Conservation (phyloP, 768 basidiomycete species). For the Leucocoprinus birnbaumii region DNA sequence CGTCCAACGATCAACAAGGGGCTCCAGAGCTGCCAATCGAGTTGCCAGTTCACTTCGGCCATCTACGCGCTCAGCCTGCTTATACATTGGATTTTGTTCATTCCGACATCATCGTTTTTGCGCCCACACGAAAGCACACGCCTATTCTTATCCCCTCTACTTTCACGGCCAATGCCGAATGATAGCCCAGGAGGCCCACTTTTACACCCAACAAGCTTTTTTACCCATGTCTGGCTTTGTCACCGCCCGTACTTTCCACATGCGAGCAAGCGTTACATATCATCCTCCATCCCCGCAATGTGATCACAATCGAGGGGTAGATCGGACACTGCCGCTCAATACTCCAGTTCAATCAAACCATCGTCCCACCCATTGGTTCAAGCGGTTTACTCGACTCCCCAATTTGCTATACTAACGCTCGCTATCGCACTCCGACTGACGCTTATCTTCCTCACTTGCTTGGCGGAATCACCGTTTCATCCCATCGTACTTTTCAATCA, state of each 20-base stretch:
- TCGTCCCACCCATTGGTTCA: background rate
- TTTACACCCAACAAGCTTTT: too few species aligned
- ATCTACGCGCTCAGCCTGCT: background rate
- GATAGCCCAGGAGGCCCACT: too few species aligned
- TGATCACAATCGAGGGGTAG: background rate
- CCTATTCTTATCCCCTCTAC: too few species aligned
- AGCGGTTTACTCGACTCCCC: conserved; percentile 10
- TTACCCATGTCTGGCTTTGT: background rate
- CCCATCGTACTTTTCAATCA: too few species aligned
- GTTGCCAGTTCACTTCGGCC: background rate
- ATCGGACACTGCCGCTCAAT: background rate
- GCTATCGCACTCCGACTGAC: background rate
- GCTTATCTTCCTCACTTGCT: background rate
- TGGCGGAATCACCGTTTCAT: background rate
- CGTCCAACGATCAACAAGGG: conserved; percentile 5
- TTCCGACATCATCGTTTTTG: conserved; percentile 9
- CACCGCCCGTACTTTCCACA: background rate
- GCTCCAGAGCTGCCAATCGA: too few species aligned
- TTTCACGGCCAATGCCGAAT: too few species aligned
- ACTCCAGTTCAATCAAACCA: background rate
- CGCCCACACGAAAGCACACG: background rate
- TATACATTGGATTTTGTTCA: background rate
- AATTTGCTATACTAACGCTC: background rate
- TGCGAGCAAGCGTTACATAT: too few species aligned
- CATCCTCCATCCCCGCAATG: conserved; percentile 6